Evolutionary conservation across 768 basidiomycete species (phyloP).

Genomic region (Termitomyces sp.): DNA sequence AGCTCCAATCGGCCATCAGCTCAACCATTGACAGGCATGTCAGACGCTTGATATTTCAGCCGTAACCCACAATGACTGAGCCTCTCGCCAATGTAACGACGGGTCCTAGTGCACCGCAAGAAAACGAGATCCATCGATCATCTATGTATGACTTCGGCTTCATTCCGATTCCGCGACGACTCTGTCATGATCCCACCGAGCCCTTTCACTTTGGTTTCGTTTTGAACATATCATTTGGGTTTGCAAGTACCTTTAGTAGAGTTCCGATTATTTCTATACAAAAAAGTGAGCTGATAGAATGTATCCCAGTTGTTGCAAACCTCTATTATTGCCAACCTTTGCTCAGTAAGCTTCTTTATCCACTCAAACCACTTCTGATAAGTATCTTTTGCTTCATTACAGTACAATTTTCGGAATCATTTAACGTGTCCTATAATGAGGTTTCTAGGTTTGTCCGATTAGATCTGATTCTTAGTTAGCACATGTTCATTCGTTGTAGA

Average conservation of each 20-base stretch:
- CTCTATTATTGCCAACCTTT: constrained; percentile 82
- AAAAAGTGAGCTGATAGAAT: background rate
- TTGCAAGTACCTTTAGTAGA: constrained; percentile 52
- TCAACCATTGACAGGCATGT: background rate
- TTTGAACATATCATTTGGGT: constrained; percentile 54
- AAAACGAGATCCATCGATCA: background rate
- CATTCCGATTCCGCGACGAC: constrained; percentile 52
- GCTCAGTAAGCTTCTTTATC: constrained; percentile 42
- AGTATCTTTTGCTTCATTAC: constrained; percentile 10
- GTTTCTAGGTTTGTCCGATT: constrained; percentile 29
- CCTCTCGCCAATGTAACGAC: background rate
- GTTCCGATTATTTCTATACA: background rate
- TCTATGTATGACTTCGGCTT: constrained; percentile 49
- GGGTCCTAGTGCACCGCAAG: background rate
- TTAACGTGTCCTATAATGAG: constrained; percentile 30
- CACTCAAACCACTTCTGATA: background rate
- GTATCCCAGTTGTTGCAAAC: constrained; percentile 53
- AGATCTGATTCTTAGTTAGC: background rate
- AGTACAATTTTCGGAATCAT: constrained; percentile 35
- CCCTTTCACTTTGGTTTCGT: constrained; percentile 49
- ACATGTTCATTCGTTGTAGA: constrained; percentile 20
- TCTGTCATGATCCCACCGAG: constrained; percentile 44
- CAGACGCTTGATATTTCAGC: background rate
- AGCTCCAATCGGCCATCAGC: constrained; percentile 1
- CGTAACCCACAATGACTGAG: background rate